Evolutionary conservation across 1,284 basidiomycete genomes (phyloP), one percentile per base, ranked within the genome.

Genomic region (Melanopsichium pennsylvanicum): DNA sequence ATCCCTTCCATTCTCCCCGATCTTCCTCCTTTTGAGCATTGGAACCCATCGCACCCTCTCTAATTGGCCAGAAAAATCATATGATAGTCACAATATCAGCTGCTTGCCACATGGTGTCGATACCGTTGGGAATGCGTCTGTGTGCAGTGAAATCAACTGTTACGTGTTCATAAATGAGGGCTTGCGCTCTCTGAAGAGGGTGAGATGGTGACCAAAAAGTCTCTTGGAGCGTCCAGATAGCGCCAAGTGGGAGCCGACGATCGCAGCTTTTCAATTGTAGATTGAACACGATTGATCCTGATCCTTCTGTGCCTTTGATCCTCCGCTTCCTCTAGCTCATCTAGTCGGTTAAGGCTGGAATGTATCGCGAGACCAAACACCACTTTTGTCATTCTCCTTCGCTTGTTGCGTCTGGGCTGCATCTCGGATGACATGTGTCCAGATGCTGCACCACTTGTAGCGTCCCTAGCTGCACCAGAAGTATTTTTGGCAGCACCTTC

Each of bases 161-260:
- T n/a, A n/a, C n/a, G n/a, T n/a, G n/a, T n/a, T n/a, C 3, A 39
- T 38, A 35, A 48, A n/a, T 40, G 21, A 12, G 31, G n/a, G n/a
- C 5, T 21, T 12, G 16, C 33, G 31, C 10, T 35, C 5, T 45
- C 32, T 3, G 42, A 15, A 7, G 22, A 32, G 4, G 50, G 37
- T 13, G 63, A 56, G 29, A 67, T 52, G 42, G 38, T 44, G 15
- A 68, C 44, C 6, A 68, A 48, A 45, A 68, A 61, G 45, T 68
- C 64, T 18, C 49, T 27, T 7, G 64, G 64, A 9, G 52, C 31
- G 6, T 57, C 58, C 10, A 57, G 49, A 18, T 68, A 68, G 5
- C 49, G 45, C 58, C 58, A 68, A 6, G 54, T 52, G 13, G 63
- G 50, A 23, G 56, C 27, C 10, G 40, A 49, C 2, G 45, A 47